Base-by-base conservation (phyloP, 208 protist genomes). In the Trypanosoma melophagium region DNA sequence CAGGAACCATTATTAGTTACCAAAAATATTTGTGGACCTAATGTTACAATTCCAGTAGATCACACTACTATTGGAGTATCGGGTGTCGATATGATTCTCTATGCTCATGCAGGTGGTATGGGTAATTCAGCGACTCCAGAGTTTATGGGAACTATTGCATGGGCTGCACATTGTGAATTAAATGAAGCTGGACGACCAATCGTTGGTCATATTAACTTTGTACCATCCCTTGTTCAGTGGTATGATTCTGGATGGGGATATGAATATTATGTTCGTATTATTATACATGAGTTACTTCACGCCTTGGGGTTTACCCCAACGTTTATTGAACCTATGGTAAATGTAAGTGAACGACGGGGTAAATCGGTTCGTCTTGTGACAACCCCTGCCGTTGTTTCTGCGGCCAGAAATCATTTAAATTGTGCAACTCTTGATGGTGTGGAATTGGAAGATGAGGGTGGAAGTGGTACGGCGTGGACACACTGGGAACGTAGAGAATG, bases 401-500 rank as follows among this genome's bases (percentile, higher is more conserved):
- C 67, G 17, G 81, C 74, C 12, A 47, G 71, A 25, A 17, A 22
- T 0, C 76, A 83, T 56, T 82, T 87, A 42, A 66, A 54, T 28
- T 94, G 88, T 59, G 12, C 68, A 21, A 28, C 49, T 28, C 42
- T 94, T 2, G 89, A 95, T 56, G 73, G 83, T 47, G 76, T 86
- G 38, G 89, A 89, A 19, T n/a, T n/a, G n/a, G n/a, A n/a, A n/a
- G n/a, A n/a, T n/a, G n/a, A n/a, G n/a, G n/a, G n/a, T n/a, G n/a
- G 81, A 71, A 8, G 55, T 60, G 87, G 86, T n/a, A 94, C 87
- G 0, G 84, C 71, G 1, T 31, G 74, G 10, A 81, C 77, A 9
- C 92, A 97, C 76, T 97, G 86, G 92, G 86, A 94, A 66, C 79
- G 86, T 13, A 38, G 77, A 10, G 49, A 76, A 42, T 80, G 87